A percentile compares a stretch with the other conserved stretches of the same genome.
These are phyloP conservation scores for Collybia sordida DNA, from an alignment of 768 basidiomycete genomes.

Conservation along the genomic window DNA sequence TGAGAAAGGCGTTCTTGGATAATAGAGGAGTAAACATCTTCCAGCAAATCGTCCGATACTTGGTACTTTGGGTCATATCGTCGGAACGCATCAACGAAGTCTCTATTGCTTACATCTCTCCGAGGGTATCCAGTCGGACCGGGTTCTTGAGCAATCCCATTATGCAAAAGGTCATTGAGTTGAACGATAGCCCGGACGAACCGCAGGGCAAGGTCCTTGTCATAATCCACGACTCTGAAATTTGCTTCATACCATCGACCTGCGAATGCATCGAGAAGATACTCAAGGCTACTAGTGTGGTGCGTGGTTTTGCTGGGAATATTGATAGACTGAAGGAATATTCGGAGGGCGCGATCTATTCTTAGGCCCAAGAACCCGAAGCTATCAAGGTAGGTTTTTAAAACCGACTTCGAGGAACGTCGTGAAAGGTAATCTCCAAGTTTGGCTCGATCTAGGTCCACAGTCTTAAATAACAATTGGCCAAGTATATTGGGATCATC, in stretches of 20 bases:
- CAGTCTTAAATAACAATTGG: conserved; percentile 75
- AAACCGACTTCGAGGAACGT: conserved; percentile 68
- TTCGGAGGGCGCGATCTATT: conserved; percentile 86
- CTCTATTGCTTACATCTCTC: conserved; percentile 65
- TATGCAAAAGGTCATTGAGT: conserved; percentile 87
- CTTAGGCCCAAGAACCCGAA: conserved; percentile 84
- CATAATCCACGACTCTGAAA: conserved; percentile 70
- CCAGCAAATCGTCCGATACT: conserved; percentile 74
- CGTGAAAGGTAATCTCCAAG: conserved; percentile 84
- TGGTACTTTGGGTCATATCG: conserved; percentile 69
- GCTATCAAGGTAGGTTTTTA: conserved; percentile 83
- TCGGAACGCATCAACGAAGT: conserved; percentile 84
- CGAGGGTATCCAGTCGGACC: conserved; percentile 53
- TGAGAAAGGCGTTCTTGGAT: conserved; percentile 70
- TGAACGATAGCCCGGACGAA: conserved; percentile 83
- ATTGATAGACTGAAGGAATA: conserved; percentile 83
- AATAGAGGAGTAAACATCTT: conserved; percentile 79
- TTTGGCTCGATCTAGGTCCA: conserved; percentile 78
- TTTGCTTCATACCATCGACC: conserved; percentile 92
- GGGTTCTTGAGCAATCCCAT: conserved; percentile 61
- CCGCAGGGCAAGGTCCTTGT: conserved; percentile 75
- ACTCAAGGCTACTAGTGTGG: conserved; percentile 51
- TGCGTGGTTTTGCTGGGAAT: conserved; percentile 40
- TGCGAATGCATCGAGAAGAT: conserved; percentile 82
- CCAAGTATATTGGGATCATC: conserved; percentile 79